These are phyloP conservation scores for Botrytis pseudocinerea DNA, from an alignment of 2,329 filamentous ascomycete genomes.

Conservation along the genomic window DNA sequence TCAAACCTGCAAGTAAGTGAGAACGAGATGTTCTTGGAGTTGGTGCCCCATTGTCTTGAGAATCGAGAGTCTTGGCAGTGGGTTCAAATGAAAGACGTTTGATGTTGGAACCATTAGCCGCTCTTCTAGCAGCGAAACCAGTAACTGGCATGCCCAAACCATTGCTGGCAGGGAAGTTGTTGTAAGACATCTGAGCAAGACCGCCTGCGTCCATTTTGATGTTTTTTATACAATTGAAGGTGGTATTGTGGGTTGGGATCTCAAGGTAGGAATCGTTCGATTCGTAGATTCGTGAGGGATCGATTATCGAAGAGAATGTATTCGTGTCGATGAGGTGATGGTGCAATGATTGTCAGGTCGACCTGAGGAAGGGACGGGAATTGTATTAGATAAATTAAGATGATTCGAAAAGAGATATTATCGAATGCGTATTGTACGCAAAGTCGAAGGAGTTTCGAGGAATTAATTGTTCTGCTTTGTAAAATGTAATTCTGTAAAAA, in stretches of 20 bases:
- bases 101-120: conserved; percentile 73
- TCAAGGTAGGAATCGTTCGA: conserved; percentile 7
- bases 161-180: conserved; percentile 69
- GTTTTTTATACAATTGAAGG: conserved; percentile 33
- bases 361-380: neutral
- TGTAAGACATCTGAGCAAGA: conserved; percentile 99
- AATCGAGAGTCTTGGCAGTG: conserved; percentile 63
- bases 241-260: neutral
- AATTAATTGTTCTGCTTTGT: conserved; percentile 18
- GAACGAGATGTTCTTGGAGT: conserved; percentile 93
- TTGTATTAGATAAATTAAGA: conserved; percentile 24
- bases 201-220: conserved; percentile 84
- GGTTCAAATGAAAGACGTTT: conserved; percentile 83
- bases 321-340: neutral
- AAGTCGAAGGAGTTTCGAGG: neutral
- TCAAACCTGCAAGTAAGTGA: conserved; percentile 87
- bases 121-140: conserved; percentile 79
- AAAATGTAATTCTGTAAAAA: conserved; percentile 12
- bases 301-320: conserved; percentile 5
- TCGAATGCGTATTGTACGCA: conserved; percentile 15
- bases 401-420: conserved; percentile 13
- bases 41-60: conserved; percentile 66
- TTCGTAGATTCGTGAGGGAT: neutral
- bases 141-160: conserved; percentile 74
- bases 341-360: conserved; percentile 12